These are phyloP conservation scores for Zopfochytrium polystomum DNA, from an alignment of 371 early-diverging fungal genomes.

Conservation along the genomic window DNA sequence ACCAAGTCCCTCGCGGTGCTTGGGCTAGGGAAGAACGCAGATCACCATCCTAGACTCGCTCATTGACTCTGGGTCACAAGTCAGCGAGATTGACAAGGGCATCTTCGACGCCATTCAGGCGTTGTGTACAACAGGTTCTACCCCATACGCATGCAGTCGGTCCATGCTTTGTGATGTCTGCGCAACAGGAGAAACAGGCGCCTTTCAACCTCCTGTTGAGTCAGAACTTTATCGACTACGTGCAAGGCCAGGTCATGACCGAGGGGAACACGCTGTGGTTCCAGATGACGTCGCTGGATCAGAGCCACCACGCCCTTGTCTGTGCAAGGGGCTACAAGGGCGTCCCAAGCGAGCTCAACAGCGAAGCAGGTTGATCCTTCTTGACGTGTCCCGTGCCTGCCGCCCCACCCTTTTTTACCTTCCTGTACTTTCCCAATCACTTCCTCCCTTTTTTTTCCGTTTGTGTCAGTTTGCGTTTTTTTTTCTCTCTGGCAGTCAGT, in stretches of 20 bases:
- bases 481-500: not conserved
- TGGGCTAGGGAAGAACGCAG: not conserved
- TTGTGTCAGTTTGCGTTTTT: not conserved
- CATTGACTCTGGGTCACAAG: slow-evolving; percentile 5
- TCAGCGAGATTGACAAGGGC: not conserved
- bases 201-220: slow-evolving; percentile 5
- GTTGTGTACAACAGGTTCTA: not conserved
- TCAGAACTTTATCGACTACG: slow-evolving; percentile 6
- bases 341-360: not conserved
- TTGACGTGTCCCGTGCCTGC: not conserved
- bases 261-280: not conserved
- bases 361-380: not conserved
- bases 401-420: not conserved
- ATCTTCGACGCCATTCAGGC: not conserved
- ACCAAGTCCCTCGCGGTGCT: not conserved
- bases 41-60: slow-evolving; percentile 1
- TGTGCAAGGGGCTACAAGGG: not conserved
- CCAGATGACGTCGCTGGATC: slow-evolving; percentile 3
- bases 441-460: not conserved
- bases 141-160: not conserved
- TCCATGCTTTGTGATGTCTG: slow-evolving; percentile 1
- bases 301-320: not conserved
- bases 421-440: not conserved
- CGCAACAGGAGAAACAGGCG: not conserved
- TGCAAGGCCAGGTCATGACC: not conserved